These are phyloP conservation scores for Phytophthora parvispora DNA, from an alignment of 352 stramenopile genomes.

Conservation along the genomic window DNA sequence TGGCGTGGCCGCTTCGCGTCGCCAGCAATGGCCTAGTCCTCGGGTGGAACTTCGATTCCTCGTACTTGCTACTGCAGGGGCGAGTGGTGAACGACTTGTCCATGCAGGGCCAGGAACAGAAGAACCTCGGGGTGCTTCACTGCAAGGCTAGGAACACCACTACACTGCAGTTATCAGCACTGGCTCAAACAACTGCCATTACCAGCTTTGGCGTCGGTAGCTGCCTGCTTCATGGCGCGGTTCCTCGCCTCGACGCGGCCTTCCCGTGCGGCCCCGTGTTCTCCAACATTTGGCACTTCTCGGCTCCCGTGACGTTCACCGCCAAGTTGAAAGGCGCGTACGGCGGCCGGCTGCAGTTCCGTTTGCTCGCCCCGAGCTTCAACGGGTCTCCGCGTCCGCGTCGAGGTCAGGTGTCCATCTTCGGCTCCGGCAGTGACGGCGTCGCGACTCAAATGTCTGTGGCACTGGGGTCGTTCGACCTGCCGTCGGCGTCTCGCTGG, in stretches of 20 bases:
- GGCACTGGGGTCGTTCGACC: constrained; percentile 59
- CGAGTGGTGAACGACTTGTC: constrained; percentile 59
- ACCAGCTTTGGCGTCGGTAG: background rate
- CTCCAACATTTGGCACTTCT: constrained; percentile 78
- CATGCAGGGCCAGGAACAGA: constrained; percentile 49
- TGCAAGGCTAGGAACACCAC: constrained; percentile 19
- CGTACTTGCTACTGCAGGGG: constrained; percentile 30
- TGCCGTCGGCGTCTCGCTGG: constrained; percentile 54
- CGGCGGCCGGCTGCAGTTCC: constrained; percentile 73
- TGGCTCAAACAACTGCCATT: background rate
- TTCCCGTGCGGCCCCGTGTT: constrained; percentile 81
- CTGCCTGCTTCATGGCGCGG: constrained; percentile 41
- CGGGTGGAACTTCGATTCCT: constrained; percentile 70
- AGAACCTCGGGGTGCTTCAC: constrained; percentile 53
- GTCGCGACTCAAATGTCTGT: constrained; percentile 49
- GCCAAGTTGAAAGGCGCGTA: constrained; percentile 50
- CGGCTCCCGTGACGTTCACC: constrained; percentile 43
- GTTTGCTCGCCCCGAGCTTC: constrained; percentile 73
- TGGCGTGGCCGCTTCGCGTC: constrained; percentile 64
- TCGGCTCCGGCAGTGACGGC: constrained; percentile 16
- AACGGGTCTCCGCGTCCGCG: constrained; percentile 66
- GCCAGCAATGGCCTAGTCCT: constrained; percentile 68
- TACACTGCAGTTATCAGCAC: constrained; percentile 3
- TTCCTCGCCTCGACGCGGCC: constrained; percentile 48
- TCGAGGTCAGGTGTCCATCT: constrained; percentile 68